Evolutionary conservation across 2,329 filamentous ascomycete species (phyloP), one percentile per base, ranked within the genome.

Genomic region (Gliomastix tumulicola): DNA sequence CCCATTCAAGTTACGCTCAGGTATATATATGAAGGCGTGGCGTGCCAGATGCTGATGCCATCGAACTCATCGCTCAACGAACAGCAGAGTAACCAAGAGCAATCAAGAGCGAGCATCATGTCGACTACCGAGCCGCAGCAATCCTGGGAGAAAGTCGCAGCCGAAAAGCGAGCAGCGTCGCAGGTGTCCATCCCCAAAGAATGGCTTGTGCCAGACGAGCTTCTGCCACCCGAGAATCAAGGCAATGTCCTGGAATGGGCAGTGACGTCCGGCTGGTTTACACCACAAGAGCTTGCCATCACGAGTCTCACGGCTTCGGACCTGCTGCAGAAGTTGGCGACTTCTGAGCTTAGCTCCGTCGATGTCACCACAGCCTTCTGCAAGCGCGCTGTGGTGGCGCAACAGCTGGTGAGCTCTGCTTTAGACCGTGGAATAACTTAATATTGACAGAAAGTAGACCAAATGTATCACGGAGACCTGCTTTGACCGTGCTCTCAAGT

Each of bases 191-290:
- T 83, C 36, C 77, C 79, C 2, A 38, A 59, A 2, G 69, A 79
- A 49, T 82, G 75, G 69, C 62, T 65, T 6, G 17, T 28, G 13
- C 16, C 21, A 25, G 19, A 13, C 15, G 34, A 3, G 59, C 62
- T 5, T 50, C 48, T 1, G 57, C 59, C 4, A 60, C 74, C 76
- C 0, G 51, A 54, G 6, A 49, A 68, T 33, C 68, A 76, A 47
- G 58, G 69, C 32, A 68, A 82, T 47, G 71, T 83, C 13, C 74
- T 69, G 1, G 46, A 45, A 4, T 81, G 77, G 56, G 75, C 78
- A 49, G 48, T 60, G 35, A 49, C 50, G 0, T 82, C 75, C 2
- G 76, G 75, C 3, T 79, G 78, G 66, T 79, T 84, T 44, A 75
- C 66, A 13, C 17, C 37, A 25, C 50, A 62, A 12, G 63, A 66